Evolutionary conservation across 805 yeast species (phyloP).

Genomic region (Barnettozyma salicaria): DNA sequence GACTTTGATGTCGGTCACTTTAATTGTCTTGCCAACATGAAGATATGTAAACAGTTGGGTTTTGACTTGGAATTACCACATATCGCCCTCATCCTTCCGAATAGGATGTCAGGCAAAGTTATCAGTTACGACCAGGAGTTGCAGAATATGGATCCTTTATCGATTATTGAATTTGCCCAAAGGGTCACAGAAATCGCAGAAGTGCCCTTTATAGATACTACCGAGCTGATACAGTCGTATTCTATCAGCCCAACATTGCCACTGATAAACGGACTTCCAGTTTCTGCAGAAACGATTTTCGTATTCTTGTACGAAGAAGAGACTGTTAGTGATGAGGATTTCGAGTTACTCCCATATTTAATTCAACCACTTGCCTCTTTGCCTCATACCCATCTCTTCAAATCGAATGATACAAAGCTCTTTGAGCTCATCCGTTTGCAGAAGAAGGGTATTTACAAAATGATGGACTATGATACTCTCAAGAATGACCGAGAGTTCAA

Average conservation of each 20-base stretch:
- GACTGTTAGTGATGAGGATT: constrained; percentile 54
- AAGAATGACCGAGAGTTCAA: constrained; percentile 34
- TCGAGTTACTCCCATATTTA: constrained; percentile 51
- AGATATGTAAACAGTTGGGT: constrained; percentile 49
- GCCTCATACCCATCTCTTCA: constrained; percentile 50
- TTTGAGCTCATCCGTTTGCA: constrained; percentile 37
- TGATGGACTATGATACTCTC: constrained; percentile 38
- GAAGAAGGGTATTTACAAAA: constrained; percentile 28
- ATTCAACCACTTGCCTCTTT: constrained; percentile 54
- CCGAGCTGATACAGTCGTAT: constrained; percentile 16
- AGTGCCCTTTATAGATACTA: constrained; percentile 27
- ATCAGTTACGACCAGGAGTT: constrained; percentile 26
- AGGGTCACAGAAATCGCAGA: constrained; percentile 43
- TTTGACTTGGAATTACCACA: constrained; percentile 35
- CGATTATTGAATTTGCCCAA: constrained; percentile 38
- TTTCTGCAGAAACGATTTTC: constrained; percentile 41
- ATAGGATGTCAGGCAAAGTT: constrained; percentile 37
- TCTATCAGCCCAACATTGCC: background rate
- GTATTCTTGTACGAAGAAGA: constrained; percentile 49
- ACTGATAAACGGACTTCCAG: background rate
- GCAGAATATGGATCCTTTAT: constrained; percentile 24
- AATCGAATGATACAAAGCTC: constrained; percentile 39
- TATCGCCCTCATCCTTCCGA: constrained; percentile 49
- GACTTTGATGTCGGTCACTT: constrained; percentile 46
- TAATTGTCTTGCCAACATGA: constrained; percentile 47